Percentiles rank a stretch among this genome's conserved stretches.
Evolutionary conservation across 2,329 filamentous ascomycete genomes (phyloP).

Genomic region (Dichotomopilus funicola): DNA sequence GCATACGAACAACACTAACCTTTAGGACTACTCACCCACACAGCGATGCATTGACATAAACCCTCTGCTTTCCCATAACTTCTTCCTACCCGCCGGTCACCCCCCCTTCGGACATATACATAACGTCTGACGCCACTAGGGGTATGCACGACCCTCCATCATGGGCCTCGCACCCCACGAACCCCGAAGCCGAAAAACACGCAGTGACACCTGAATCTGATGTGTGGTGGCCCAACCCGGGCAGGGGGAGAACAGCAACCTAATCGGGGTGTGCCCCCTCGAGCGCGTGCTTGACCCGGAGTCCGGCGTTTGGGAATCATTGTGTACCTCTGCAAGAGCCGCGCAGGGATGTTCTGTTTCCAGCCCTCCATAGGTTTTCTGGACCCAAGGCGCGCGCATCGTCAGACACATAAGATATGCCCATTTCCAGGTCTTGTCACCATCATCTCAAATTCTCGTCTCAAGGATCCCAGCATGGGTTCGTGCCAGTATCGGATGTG

Average conservation of each 20-base stretch:
- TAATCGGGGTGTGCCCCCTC: too few relatives aligned
- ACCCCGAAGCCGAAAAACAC: not conserved
- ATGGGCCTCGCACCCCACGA: conserved; percentile 7
- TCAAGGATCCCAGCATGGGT: conserved; percentile 7
- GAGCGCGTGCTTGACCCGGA: not conserved
- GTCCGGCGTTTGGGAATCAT: conserved; percentile 10
- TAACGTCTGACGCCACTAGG: too few relatives aligned
- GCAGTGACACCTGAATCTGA: conserved; percentile 12
- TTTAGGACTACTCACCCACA: too few relatives aligned
- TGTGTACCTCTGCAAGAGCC: not conserved
- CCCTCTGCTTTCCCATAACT: too few relatives aligned
- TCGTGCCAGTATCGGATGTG: not conserved
- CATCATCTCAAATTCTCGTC: not conserved
- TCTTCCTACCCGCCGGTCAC: too few relatives aligned
- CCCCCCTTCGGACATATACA: too few relatives aligned
- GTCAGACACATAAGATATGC: not conserved
- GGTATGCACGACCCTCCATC: not conserved
- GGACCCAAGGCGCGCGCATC: conserved; percentile 6
- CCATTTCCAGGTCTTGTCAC: not conserved
- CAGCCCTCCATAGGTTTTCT: not conserved
- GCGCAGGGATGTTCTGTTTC: not conserved
- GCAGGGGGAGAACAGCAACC: too few relatives aligned
- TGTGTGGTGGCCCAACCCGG: not conserved
- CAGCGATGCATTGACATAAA: too few relatives aligned
- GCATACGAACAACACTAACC: too few relatives aligned